A percentile compares a stretch with the other conserved stretches of the same genome.
phyloP scores from a whole-genome alignment of 129 eudicot genomes.

The Tagetes erecta region DNA sequence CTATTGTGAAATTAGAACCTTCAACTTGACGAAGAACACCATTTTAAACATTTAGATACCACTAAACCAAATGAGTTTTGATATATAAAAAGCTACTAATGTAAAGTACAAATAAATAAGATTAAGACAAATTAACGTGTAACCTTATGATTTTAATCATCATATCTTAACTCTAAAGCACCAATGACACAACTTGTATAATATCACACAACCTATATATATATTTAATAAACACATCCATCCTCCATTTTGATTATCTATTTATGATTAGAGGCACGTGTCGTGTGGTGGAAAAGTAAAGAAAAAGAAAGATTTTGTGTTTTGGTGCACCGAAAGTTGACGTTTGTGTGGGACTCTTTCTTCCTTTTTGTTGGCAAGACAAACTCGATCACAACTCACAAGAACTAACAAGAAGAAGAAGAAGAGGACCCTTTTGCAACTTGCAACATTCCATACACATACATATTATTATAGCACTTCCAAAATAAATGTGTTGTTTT shows the following conservation, averaged over 20 bases:
- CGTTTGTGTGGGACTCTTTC: slow-evolving; percentile 40
- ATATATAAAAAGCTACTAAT: no score
- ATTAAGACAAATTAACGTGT: no score
- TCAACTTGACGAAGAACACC: no score
- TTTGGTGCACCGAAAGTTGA: slow-evolving; percentile 41
- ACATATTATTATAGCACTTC: not conserved
- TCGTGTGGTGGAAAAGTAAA: slow-evolving; percentile 19
- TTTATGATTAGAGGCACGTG: slow-evolving; percentile 9
- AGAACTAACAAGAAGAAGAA: not conserved
- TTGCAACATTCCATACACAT: slow-evolving; percentile 6
- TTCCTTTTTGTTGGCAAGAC: slow-evolving; percentile 33
- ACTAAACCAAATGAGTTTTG: no score
- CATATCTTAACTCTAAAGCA: not conserved
- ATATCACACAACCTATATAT: not conserved
- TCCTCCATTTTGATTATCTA: not conserved
- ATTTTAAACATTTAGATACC: no score
- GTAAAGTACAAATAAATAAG: no score
- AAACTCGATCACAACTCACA: slow-evolving; percentile 6
- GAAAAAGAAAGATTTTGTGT: slow-evolving; percentile 22
- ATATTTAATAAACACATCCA: not conserved
- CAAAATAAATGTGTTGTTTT: not conserved
- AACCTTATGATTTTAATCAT: not conserved
- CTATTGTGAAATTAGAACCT: no score
- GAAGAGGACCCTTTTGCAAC: not conserved
- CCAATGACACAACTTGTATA: no score